Conservation (phyloP, 768 basidiomycete genomes). For the Suillus hirtellus region DNA sequence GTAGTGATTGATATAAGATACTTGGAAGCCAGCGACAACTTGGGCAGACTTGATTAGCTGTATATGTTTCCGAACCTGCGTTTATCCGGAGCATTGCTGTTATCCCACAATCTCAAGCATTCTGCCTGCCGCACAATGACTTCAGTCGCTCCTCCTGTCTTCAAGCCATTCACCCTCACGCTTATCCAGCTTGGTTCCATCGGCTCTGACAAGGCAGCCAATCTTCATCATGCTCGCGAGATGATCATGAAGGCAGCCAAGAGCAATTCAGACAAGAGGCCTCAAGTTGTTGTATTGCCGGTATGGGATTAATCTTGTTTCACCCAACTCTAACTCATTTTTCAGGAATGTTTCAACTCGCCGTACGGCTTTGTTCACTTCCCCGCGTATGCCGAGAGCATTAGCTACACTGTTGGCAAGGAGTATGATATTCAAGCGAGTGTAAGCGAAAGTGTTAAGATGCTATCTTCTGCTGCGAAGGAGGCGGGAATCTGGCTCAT, state of each 20-base stretch:
- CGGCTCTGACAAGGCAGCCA: conserved; percentile 68
- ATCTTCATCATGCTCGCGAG: conserved; percentile 79
- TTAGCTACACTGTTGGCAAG: conserved; percentile 59
- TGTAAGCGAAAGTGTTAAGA: conserved; percentile 74
- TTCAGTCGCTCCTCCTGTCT: conserved; percentile 33
- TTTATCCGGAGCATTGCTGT: neutral
- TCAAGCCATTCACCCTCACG: conserved; percentile 82
- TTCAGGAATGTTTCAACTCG: conserved; percentile 86
- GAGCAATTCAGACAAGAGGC: conserved; percentile 44
- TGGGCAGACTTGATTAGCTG: too few relatives aligned
- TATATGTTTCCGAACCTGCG: conserved; percentile 9
- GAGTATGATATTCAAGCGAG: conserved; percentile 56
- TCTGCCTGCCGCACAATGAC: conserved; percentile 25
- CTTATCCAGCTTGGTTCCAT: conserved; percentile 87
- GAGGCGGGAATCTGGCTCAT: conserved; percentile 85
- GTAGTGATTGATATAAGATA: neutral
- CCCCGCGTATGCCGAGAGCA: conserved; percentile 79
- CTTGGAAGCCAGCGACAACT: too few relatives aligned
- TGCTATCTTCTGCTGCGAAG: conserved; percentile 81
- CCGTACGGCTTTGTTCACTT: conserved; percentile 83
- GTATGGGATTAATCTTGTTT: conserved; percentile 41
- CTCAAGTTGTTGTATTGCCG: conserved; percentile 82
- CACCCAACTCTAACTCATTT: conserved; percentile 6
- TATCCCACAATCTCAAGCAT: too few relatives aligned
- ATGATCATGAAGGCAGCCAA: conserved; percentile 74